Evolutionary conservation across 169 alveolate species (phyloP).

Genomic region (Plasmodium coatneyi): DNA sequence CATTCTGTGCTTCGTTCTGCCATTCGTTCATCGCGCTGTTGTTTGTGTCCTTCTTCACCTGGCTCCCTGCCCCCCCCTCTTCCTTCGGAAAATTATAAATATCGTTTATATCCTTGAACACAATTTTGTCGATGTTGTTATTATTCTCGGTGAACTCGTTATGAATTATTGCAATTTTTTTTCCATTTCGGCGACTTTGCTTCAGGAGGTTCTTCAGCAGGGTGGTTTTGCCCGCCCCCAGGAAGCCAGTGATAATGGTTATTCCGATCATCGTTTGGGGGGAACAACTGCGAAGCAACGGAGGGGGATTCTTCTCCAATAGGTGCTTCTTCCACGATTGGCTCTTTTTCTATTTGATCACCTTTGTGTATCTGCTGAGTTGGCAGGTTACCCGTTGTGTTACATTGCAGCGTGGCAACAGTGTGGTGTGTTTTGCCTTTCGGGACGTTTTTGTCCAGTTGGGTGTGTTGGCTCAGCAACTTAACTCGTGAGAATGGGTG

Average conservation of each 20-base stretch:
- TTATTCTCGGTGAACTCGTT: conserved; percentile 72
- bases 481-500: background rate
- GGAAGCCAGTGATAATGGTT: conserved; percentile 70
- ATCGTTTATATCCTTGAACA: conserved; percentile 74
- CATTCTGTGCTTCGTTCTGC: background rate
- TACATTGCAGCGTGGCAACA: background rate
- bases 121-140: conserved; percentile 61
- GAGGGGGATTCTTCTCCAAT: background rate
- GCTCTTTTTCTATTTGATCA: background rate
- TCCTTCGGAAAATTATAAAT: conserved; percentile 61
- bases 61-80: background rate
- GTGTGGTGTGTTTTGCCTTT: background rate
- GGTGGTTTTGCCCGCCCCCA: conserved; percentile 74
- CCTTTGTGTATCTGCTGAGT: background rate
- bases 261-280: conserved; percentile 57
- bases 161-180: conserved; percentile 73
- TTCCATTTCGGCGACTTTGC: conserved; percentile 29
- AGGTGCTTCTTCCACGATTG: background rate
- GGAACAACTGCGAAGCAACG: background rate
- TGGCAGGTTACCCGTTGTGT: background rate
- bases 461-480: background rate
- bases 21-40: background rate
- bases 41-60: background rate
- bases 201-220: conserved; percentile 59
- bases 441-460: background rate